Evolutionary conservation across 2,329 filamentous ascomycete species (phyloP).

Genomic region (Calonectria leucothoes): DNA sequence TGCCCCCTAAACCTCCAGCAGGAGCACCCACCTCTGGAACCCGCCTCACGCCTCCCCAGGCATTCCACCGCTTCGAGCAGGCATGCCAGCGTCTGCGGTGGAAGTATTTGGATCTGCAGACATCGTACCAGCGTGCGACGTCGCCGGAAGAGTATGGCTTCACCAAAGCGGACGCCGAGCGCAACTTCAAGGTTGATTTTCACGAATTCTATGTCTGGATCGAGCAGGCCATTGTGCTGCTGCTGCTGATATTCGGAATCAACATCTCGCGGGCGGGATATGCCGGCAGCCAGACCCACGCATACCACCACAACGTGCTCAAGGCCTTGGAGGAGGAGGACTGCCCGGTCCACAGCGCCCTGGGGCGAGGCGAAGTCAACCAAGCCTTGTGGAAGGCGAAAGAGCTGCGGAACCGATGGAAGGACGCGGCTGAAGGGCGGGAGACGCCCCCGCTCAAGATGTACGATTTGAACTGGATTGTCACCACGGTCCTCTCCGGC

Average conservation of each 20-base stretch:
- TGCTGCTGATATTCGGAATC: slow-evolving; percentile 74
- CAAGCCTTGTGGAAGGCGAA: slow-evolving; percentile 74
- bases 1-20: background rate
- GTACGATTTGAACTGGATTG: slow-evolving; percentile 71
- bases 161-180: slow-evolving; percentile 61
- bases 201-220: slow-evolving; percentile 81
- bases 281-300: slow-evolving; percentile 52
- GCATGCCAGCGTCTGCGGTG: slow-evolving; percentile 71
- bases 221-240: slow-evolving; percentile 75
- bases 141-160: slow-evolving; percentile 50
- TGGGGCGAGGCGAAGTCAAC: slow-evolving; percentile 67
- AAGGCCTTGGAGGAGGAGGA: slow-evolving; percentile 66
- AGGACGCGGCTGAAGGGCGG: slow-evolving; percentile 67
- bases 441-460: slow-evolving; percentile 60
- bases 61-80: slow-evolving; percentile 69
- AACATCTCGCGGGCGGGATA: slow-evolving; percentile 52
- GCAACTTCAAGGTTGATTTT: slow-evolving; percentile 83
- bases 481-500: slow-evolving; percentile 67
- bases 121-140: slow-evolving; percentile 65
- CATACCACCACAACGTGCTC: slow-evolving; percentile 78
- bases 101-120: slow-evolving; percentile 71
- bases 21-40: slow-evolving; percentile 9
- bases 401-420: slow-evolving; percentile 79
- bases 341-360: slow-evolving; percentile 66
- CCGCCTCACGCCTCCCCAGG: slow-evolving; percentile 48